Evolutionary conservation across 106 monocot genomes (phyloP).

Genomic region (Hemerocallis citrina): DNA sequence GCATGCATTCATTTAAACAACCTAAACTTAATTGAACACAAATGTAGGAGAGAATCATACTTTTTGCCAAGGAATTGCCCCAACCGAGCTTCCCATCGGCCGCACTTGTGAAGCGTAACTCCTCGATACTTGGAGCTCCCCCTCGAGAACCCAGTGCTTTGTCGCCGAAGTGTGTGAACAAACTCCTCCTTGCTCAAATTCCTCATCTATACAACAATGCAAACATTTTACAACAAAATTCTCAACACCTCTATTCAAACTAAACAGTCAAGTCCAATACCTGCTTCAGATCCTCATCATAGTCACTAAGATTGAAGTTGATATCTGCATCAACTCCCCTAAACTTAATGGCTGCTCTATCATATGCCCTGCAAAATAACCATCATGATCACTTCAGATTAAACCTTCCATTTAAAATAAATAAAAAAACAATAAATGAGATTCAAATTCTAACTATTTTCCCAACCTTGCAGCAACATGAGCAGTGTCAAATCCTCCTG

Average conservation of each 20-base stretch:
- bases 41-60: slow-evolving; percentile 17
- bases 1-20: background rate
- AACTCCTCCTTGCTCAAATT: slow-evolving; percentile 70
- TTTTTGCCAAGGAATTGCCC: slow-evolving; percentile 83
- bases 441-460: too few relatives aligned
- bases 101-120: slow-evolving; percentile 80
- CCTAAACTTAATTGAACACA: background rate
- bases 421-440: background rate
- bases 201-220: slow-evolving; percentile 41
- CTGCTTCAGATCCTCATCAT: slow-evolving; percentile 60
- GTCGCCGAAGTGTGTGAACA: slow-evolving; percentile 65
- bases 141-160: slow-evolving; percentile 68
- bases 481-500: slow-evolving; percentile 61
- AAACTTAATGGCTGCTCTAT: slow-evolving; percentile 74
- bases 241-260: too few relatives aligned
- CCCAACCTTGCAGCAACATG: slow-evolving; percentile 52
- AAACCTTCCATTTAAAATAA: too few relatives aligned
- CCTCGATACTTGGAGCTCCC: slow-evolving; percentile 79
- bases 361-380: slow-evolving; percentile 42
- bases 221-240: background rate
- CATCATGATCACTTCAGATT: background rate
- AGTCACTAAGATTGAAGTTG: slow-evolving; percentile 54
- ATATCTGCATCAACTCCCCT: slow-evolving; percentile 67
- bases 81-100: slow-evolving; percentile 80
- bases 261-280: slow-evolving; percentile 9